These are phyloP conservation scores for Vaccinium myrtillus DNA, from an alignment of 148 eudicot genomes.

Conservation along the genomic window DNA sequence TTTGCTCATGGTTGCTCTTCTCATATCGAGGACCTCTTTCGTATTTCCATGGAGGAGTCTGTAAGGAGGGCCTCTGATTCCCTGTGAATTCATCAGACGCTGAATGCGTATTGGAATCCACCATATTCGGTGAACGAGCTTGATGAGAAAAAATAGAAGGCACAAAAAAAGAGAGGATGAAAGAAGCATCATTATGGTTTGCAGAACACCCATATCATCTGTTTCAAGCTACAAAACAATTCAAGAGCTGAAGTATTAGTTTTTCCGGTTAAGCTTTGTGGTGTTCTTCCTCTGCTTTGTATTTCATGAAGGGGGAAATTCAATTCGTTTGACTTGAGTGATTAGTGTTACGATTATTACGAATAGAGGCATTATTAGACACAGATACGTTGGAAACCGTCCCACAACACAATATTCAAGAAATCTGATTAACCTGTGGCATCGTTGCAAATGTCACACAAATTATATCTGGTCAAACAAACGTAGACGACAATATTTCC, in stretches of 20 bases:
- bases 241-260: not conserved
- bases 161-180: not conserved
- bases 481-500: too few species aligned
- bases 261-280: not conserved
- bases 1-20: not conserved
- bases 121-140: not conserved
- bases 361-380: not conserved
- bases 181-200: not conserved
- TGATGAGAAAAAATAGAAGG: not conserved
- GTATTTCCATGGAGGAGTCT: not conserved
- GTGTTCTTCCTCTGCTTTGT: not conserved
- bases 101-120: conserved; percentile 9
- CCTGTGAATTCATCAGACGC: not conserved
- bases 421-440: too few species aligned
- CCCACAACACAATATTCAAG: too few species aligned
- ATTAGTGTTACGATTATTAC: too few species aligned
- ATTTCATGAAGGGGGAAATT: not conserved
- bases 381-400: too few species aligned
- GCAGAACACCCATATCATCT: not conserved
- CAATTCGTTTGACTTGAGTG: too few species aligned
- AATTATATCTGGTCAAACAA: too few species aligned
- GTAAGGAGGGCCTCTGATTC: conserved; percentile 17
- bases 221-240: not conserved
- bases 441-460: too few species aligned
- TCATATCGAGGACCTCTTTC: not conserved